phyloP scores from a whole-genome alignment of 1,284 basidiomycete genomes.

The Cryptococcus jaspeensis region DNA sequence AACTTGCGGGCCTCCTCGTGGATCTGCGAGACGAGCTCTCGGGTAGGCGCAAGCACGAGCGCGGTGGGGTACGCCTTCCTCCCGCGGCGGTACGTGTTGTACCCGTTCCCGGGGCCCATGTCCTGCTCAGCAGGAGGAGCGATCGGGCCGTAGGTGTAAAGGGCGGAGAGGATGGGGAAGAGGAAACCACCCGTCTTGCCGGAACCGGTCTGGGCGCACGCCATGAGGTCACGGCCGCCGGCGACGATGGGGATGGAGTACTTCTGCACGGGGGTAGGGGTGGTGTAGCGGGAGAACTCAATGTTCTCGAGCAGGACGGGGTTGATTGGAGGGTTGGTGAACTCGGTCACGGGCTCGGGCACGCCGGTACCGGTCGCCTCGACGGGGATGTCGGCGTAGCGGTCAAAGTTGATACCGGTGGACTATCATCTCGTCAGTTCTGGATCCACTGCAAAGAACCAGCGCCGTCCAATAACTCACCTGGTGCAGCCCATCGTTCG shows the following conservation, averaged over 20 bases:
- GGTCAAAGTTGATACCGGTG: conserved; percentile 99
- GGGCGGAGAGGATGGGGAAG: conserved; percentile 96
- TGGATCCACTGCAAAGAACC: background rate
- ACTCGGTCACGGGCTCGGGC: conserved; percentile 86
- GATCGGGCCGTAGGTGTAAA: conserved; percentile 80
- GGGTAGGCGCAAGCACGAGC: conserved; percentile 94
- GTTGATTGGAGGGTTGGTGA: conserved; percentile 88
- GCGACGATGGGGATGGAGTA: conserved; percentile 99
- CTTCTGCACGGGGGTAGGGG: conserved; percentile 98
- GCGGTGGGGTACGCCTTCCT: conserved; percentile 95
- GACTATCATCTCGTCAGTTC: conserved; percentile 62
- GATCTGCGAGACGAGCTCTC: conserved; percentile 98
- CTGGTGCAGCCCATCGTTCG: conserved; percentile 63
- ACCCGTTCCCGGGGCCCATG: conserved; percentile 51
- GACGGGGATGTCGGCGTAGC: conserved; percentile 99
- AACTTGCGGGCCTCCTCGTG: conserved; percentile 99
- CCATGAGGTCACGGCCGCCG: conserved; percentile 89
- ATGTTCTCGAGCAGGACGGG: conserved; percentile 95
- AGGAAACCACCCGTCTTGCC: conserved; percentile 99
- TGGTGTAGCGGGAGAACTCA: conserved; percentile 83
- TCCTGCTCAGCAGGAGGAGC: conserved; percentile 57
- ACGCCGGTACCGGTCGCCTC: conserved; percentile 95
- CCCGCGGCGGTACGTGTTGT: conserved; percentile 60
- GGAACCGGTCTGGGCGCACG: conserved; percentile 99
- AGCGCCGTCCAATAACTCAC: conserved; percentile 22